These are phyloP conservation scores for Flaveria robusta DNA, from an alignment of 129 eudicot species.

Conservation along the genomic window DNA sequence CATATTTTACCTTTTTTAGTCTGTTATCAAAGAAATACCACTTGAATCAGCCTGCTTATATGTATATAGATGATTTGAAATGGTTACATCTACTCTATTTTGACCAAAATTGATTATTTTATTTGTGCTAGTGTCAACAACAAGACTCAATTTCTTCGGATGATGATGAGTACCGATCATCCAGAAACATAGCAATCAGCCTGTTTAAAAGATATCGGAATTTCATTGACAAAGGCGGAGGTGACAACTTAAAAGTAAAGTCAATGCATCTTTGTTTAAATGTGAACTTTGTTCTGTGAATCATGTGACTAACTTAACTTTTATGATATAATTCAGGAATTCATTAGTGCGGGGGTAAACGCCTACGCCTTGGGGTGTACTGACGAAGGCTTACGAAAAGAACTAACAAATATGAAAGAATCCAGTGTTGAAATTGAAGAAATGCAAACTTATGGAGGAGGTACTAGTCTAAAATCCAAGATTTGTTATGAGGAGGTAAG, in stretches of 20 bases:
- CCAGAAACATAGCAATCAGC: constrained; percentile 90
- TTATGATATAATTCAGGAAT: constrained; percentile 56
- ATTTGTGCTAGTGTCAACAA: constrained; percentile 60
- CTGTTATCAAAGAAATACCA: background rate
- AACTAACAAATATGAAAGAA: constrained; percentile 76
- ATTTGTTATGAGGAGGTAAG: constrained; percentile 77
- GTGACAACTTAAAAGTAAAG: constrained; percentile 81
- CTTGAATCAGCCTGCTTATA: background rate
- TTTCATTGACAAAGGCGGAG: constrained; percentile 83
- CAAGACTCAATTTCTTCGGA: constrained; percentile 63
- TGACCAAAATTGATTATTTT: constrained; percentile 5
- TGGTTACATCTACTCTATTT: background rate
- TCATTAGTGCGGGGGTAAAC: constrained; percentile 92
- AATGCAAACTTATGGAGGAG: constrained; percentile 69
- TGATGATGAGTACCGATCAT: constrained; percentile 91
- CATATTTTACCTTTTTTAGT: background rate
- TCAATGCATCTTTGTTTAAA: constrained; percentile 22
- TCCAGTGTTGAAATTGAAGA: constrained; percentile 76
- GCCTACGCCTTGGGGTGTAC: constrained; percentile 95
- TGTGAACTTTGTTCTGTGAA: background rate
- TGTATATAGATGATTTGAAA: background rate
- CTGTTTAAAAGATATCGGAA: constrained; percentile 81
- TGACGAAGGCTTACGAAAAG: constrained; percentile 78
- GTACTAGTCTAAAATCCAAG: constrained; percentile 70
- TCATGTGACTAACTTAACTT: constrained; percentile 17